phyloP scores from a whole-genome alignment of 495 filamentous ascomycete species.

The Daldinia vernicosa region DNA sequence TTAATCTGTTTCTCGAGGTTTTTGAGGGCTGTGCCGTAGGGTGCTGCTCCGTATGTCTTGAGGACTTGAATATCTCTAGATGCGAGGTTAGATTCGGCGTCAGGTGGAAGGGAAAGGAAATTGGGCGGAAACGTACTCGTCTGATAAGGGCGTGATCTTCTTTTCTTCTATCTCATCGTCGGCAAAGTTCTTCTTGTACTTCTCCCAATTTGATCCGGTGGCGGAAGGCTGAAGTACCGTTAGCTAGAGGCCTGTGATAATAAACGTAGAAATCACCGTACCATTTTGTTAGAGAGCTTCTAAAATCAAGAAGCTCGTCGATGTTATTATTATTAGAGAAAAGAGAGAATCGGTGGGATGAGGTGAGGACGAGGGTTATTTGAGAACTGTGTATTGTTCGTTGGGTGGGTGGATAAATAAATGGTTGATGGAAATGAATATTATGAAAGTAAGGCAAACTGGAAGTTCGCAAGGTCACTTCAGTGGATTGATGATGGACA shows the following conservation, averaged over 20 bases:
- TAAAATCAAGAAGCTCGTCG: background rate
- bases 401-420: conserved; percentile 12
- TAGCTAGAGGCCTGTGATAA: conserved; percentile 13
- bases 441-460: conserved; percentile 12
- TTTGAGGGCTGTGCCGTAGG: conserved; percentile 90
- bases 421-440: conserved; percentile 15
- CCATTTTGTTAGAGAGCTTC: conserved; percentile 38
- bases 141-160: conserved; percentile 96
- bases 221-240: conserved; percentile 74
- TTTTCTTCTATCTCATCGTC: conserved; percentile 98
- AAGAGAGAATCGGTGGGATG: background rate
- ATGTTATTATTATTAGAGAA: conserved; percentile 42
- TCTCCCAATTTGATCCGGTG: conserved; percentile 94
- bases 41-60: conserved; percentile 97
- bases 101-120: background rate
- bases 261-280: conserved; percentile 21
- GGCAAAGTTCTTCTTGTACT: conserved; percentile 94
- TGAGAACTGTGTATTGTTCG: conserved; percentile 36
- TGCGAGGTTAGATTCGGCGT: conserved; percentile 46
- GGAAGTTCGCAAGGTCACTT: conserved; percentile 18
- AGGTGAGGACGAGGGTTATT: background rate
- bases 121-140: conserved; percentile 74
- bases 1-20: conserved; percentile 98
- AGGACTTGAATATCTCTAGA: conserved; percentile 96
- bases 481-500: conserved; percentile 24